Percentiles rank a stretch among this genome's conserved stretches.
Conservation (phyloP, 176 grass and related monocot species). For the Eleusine coracana region DNA sequence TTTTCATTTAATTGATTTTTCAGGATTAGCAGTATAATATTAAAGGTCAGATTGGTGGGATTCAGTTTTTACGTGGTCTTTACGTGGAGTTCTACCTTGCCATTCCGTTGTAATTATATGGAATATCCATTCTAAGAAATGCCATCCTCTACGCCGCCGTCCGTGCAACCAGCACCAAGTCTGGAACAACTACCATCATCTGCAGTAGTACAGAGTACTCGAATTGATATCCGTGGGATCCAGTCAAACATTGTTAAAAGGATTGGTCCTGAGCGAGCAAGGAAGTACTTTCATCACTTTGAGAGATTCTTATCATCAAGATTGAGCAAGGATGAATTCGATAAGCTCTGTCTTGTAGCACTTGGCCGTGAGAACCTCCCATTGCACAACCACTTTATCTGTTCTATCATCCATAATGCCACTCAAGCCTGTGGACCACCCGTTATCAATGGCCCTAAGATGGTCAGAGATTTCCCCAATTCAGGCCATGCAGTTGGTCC, state of each 20-base stretch:
- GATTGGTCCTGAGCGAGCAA: conserved; percentile 66
- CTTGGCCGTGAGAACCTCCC: conserved; percentile 76
- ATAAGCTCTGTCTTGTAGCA: conserved; percentile 61
- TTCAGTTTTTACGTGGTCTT: conserved; percentile 14
- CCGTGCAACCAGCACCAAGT: conserved; percentile 42
- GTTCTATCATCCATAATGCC: conserved; percentile 79
- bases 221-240: conserved; percentile 76
- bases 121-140: conserved; percentile 50
- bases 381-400: conserved; percentile 83
- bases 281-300: conserved; percentile 74
- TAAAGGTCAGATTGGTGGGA: conserved; percentile 7
- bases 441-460: conserved; percentile 26
- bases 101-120: conserved; percentile 45
- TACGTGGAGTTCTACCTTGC: not conserved
- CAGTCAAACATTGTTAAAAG: conserved; percentile 71
- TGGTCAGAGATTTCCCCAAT: conserved; percentile 24
- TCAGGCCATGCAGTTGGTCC: conserved; percentile 31
- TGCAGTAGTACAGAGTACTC: conserved; percentile 50
- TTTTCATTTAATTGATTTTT: conserved; percentile 45
- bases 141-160: conserved; percentile 46
- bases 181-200: conserved; percentile 48
- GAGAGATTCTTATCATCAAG: conserved; percentile 74
- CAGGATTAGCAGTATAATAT: not conserved
- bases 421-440: conserved; percentile 54
- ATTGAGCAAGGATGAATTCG: conserved; percentile 83